A percentile compares a stretch with the other conserved stretches of the same genome.
Conservation (phyloP, 345 rosid species). For the Hypericum androsaemum region DNA sequence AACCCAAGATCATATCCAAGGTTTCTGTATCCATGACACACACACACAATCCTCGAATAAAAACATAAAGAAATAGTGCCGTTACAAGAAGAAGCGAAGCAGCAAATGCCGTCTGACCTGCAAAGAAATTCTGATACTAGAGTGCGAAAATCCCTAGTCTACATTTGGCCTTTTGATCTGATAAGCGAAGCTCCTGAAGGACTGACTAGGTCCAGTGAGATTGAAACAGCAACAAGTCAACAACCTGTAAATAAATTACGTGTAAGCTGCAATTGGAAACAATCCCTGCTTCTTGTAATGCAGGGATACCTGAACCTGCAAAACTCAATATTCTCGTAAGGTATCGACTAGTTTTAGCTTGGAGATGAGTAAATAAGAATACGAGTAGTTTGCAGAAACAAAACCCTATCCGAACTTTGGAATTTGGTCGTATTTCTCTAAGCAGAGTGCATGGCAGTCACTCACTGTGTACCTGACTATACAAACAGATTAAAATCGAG, state of each 20-base stretch:
- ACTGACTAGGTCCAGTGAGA: no score
- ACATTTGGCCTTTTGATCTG: no score
- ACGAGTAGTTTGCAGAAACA: constrained; percentile 10
- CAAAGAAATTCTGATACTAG: no score
- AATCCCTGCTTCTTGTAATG: constrained; percentile 14
- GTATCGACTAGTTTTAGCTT: neutral
- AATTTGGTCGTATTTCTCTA: constrained; percentile 12
- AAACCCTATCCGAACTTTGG: constrained; percentile 20
- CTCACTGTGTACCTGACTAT: constrained; percentile 26
- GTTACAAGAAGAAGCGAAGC: no score
- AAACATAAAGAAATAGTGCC: no score
- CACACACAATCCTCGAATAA: no score
- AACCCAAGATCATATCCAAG: no score
- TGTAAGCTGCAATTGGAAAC: constrained; percentile 21
- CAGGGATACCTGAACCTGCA: constrained; percentile 51
- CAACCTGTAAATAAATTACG: constrained; percentile 32
- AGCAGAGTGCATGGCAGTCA: constrained; percentile 18
- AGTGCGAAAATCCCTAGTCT: no score
- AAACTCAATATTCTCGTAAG: constrained; percentile 18
- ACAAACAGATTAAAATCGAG: constrained; percentile 1
- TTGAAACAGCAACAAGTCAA: neutral
- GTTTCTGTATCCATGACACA: no score
- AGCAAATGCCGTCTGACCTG: no score
- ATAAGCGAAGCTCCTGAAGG: no score
- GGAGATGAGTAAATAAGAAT: neutral